Conservation (phyloP, 768 basidiomycete species). For the Cyclocybe cylindracea region DNA sequence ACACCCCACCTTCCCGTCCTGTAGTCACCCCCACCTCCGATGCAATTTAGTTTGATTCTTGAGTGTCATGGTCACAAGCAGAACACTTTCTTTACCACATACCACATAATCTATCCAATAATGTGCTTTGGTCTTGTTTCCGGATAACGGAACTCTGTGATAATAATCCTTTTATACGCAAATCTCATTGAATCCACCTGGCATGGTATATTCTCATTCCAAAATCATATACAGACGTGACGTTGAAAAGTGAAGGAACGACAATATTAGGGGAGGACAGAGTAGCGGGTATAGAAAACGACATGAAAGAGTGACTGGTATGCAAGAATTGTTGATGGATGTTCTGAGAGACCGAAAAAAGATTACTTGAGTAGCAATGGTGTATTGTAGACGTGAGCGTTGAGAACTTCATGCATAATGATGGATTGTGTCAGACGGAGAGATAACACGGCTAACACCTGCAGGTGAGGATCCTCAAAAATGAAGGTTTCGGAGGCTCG, state of each 20-base stretch:
- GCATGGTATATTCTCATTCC: conserved; percentile 24
- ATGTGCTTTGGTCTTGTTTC: no score
- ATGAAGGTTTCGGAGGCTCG: conserved; percentile 46
- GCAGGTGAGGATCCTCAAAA: conserved; percentile 76
- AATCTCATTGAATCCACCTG: conserved; percentile 9
- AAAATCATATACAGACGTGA: conserved; percentile 23
- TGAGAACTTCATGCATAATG: conserved; percentile 5
- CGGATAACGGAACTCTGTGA: no score
- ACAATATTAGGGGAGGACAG: conserved; percentile 12
- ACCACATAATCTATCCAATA: no score
- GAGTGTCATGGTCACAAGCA: no score
- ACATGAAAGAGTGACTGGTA: conserved; percentile 18
- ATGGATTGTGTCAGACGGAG: conserved; percentile 12
- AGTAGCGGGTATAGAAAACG: conserved; percentile 18
- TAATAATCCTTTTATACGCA: not conserved
- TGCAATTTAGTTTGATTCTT: no score
- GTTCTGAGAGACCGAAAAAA: conserved; percentile 6
- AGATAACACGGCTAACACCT: conserved; percentile 53
- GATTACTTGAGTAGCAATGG: conserved; percentile 14
- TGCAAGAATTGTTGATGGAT: conserved; percentile 14
- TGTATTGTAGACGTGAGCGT: conserved; percentile 13
- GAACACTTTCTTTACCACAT: no score
- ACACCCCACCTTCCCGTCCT: no score
- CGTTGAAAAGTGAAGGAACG: conserved; percentile 33
- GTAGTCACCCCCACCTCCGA: not conserved